These are phyloP conservation scores for Arachnopeziza araneosa DNA, from an alignment of 2,329 filamentous ascomycete genomes.

Conservation along the genomic window DNA sequence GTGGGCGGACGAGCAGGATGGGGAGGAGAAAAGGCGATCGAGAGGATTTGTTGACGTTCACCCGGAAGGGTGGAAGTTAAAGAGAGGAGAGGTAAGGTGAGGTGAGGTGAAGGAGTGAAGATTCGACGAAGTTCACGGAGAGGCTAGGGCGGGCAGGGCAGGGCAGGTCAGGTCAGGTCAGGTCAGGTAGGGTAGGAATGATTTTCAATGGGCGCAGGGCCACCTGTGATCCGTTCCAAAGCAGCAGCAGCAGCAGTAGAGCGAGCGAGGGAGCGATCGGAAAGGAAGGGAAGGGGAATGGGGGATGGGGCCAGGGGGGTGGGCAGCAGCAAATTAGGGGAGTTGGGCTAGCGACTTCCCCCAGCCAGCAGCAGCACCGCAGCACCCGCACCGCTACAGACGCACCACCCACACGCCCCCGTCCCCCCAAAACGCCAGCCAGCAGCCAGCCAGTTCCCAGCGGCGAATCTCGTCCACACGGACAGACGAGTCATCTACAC, in stretches of 20 bases:
- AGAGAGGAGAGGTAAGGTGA: conserved; percentile 1
- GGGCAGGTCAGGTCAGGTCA: neutral
- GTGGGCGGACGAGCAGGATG: neutral
- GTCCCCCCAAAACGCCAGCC: too few species aligned
- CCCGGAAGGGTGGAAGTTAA: conserved; percentile 1
- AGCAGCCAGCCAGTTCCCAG: too few species aligned
- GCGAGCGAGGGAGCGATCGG: too few species aligned
- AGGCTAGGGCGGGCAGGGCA: neutral
- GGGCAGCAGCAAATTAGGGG: too few species aligned
- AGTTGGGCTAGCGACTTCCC: too few species aligned
- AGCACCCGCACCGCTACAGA: too few species aligned
- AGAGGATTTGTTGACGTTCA: neutral
- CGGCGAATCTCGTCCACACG: too few species aligned
- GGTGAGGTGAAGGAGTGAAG: conserved; percentile 1
- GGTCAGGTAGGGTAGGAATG: neutral
- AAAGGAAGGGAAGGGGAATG: neutral
- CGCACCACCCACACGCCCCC: too few species aligned
- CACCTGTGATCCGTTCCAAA: neutral
- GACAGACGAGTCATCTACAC: too few species aligned
- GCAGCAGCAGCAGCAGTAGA: too few species aligned
- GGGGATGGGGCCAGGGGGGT: too few species aligned
- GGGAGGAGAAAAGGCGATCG: neutral
- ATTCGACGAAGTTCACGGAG: neutral
- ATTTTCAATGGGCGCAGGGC: neutral
- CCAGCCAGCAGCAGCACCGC: too few species aligned